Evolutionary conservation across 768 basidiomycete species (phyloP).

Genomic region (Collybia mongolica): DNA sequence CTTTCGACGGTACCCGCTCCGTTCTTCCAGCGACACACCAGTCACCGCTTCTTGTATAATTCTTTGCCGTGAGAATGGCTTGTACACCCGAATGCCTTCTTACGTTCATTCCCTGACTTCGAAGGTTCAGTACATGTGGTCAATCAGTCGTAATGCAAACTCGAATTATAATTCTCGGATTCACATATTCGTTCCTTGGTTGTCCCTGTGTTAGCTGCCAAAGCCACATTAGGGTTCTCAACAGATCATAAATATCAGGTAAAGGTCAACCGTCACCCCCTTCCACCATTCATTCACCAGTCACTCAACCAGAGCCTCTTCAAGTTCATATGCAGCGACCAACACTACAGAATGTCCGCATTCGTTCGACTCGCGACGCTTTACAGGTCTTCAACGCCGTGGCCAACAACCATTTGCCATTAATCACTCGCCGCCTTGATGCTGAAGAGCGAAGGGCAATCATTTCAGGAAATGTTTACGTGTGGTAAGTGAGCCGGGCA

Average conservation of each 20-base stretch:
- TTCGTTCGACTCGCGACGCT: constrained; percentile 79
- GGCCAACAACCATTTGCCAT: constrained; percentile 61
- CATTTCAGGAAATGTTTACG: constrained; percentile 75
- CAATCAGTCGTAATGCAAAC: constrained; percentile 55
- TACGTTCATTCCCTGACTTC: constrained; percentile 43
- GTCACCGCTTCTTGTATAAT: constrained; percentile 23
- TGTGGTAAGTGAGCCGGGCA: constrained; percentile 45
- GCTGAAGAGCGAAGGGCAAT: constrained; percentile 79
- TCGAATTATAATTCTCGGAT: constrained; percentile 53
- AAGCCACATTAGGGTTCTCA: constrained; percentile 18
- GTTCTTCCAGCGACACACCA: constrained; percentile 38
- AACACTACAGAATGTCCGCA: constrained; percentile 72
- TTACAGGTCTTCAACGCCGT: constrained; percentile 80
- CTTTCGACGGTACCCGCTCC: constrained; percentile 34
- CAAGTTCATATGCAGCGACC: constrained; percentile 63
- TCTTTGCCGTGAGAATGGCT: constrained; percentile 35
- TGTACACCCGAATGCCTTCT: constrained; percentile 23
- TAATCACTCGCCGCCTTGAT: constrained; percentile 81
- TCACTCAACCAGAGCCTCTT: constrained; percentile 13
- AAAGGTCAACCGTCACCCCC: constrained; percentile 7
- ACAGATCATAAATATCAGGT: constrained; percentile 1
- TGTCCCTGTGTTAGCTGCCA: constrained; percentile 21
- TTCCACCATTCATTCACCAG: constrained; percentile 15
- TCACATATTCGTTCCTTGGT: constrained; percentile 33
- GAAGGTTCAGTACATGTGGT: constrained; percentile 37